A percentile compares a stretch with the other conserved stretches of the same genome.
These are phyloP conservation scores for Cryphonectria naterciae DNA, from an alignment of 2,329 filamentous ascomycete genomes.

Conservation along the genomic window DNA sequence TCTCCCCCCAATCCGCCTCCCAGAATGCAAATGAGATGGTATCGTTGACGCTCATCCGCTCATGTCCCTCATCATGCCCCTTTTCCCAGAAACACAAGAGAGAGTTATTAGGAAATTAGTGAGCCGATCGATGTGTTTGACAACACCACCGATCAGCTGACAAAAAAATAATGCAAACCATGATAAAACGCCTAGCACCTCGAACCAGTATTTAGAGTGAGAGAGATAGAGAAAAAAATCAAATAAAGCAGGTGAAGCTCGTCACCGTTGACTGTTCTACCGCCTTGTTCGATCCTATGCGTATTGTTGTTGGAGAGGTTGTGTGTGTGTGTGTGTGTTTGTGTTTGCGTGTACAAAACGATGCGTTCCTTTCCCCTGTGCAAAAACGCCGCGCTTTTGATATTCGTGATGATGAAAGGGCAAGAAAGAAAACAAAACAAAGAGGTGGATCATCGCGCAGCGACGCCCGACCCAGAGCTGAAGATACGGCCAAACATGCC, in stretches of 20 bases:
- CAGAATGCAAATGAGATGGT: slow-evolving; percentile 13
- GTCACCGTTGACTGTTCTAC: not conserved
- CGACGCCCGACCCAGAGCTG: slow-evolving; percentile 44
- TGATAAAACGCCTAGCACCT: not conserved
- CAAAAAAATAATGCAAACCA: not conserved
- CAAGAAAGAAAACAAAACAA: not conserved
- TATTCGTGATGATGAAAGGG: not conserved
- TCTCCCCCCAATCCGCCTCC: not conserved
- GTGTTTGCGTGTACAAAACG: not conserved
- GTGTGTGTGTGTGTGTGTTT: not conserved
- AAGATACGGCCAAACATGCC: slow-evolving; percentile 61
- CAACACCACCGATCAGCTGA: not conserved
- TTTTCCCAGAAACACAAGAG: not conserved
- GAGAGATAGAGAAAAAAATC: not conserved
- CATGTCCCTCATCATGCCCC: not conserved
- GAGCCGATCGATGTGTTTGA: not conserved
- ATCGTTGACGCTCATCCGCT: slow-evolving; percentile 13
- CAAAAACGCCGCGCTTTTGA: slow-evolving; percentile 6
- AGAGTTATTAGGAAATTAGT: not conserved
- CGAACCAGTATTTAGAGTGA: not conserved
- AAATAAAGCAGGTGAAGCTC: not conserved
- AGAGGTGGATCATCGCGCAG: slow-evolving; percentile 39
- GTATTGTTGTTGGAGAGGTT: not conserved
- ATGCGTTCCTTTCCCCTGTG: slow-evolving; percentile 8
- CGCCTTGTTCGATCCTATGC: not conserved